Base-by-base conservation (phyloP, 169 alveolate genomes). In the Eimeria necatrix region DNA sequence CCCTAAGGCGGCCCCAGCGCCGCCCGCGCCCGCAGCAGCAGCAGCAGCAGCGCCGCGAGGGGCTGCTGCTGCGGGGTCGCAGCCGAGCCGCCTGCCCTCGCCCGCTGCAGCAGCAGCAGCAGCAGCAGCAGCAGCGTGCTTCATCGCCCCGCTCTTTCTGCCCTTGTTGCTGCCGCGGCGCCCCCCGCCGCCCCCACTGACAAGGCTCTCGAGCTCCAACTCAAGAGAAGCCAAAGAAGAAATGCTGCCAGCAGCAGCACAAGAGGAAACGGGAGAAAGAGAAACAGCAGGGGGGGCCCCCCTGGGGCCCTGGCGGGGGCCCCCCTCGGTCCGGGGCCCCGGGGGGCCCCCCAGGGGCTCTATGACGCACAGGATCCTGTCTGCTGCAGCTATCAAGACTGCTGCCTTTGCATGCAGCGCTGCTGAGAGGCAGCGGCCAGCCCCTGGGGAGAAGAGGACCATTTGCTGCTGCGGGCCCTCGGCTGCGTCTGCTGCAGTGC, bases 131-230 rank as follows among this genome's bases (percentile, higher is more conserved):
- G 64, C 86, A 12, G 86, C 86, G n/a, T 81, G 90, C 4, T 78
- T 74, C n/a, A 78, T 24, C 24, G 76, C 80, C 14, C 92, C 92
- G 68, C 51, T 84, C 78, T 53, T 84, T 70, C 61, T 84, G 61
- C 78, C 20, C 70, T 51, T 84, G 59, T 78, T 78, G 80, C 92
- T 59, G 92, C 92, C 92, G 26, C 92, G 22, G 48, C 92, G 92
- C 71, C 90, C 90, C 32, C 80, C 56, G 92, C 92, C 12, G 74
- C 92, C 92, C 2, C 92, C 92, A 78, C 92, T 84, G 60, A 84
- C 68, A 6, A 84, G 92, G 22, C 92, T 84, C 68, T 84, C 92
- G 12, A 84, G 74, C 46, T 84, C 92, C 4, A 84, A 78, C 70
- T 84, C 92, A 22, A 84, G 92, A 24, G 80, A 59, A 6, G 60